A percentile compares a stretch with the other conserved stretches of the same genome.
Conservation (phyloP, 75 land plant species). For the Ceratopteris richardii region DNA sequence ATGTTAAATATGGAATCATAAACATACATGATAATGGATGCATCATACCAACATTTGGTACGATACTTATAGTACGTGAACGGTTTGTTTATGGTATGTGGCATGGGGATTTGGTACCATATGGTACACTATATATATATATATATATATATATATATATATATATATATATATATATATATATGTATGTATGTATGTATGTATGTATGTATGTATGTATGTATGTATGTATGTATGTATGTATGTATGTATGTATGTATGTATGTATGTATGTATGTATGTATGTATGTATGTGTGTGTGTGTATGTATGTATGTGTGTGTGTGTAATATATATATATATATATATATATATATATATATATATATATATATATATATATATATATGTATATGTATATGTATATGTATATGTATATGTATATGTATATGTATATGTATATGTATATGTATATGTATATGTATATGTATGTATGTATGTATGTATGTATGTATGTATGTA, state of each 20-base stretch:
- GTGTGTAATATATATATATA: neutral
- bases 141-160: no score
- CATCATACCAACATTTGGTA: no score
- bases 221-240: neutral
- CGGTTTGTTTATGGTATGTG: no score
- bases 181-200: no score
- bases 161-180: no score
- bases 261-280: neutral
- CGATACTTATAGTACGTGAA: no score
- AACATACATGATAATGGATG: no score
- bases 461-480: neutral
- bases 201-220: no score
- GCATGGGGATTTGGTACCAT: no score
- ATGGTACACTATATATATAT: no score
- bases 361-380: slow-evolving; percentile 3
- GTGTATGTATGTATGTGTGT: no score
- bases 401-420: neutral
- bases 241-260: neutral
- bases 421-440: neutral
- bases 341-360: neutral
- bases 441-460: neutral
- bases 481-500: neutral
- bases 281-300: neutral
- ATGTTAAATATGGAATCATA: no score
- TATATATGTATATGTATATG: neutral